Base-by-base conservation (phyloP, 768 basidiomycete species). In the Mycena vulgaris region DNA sequence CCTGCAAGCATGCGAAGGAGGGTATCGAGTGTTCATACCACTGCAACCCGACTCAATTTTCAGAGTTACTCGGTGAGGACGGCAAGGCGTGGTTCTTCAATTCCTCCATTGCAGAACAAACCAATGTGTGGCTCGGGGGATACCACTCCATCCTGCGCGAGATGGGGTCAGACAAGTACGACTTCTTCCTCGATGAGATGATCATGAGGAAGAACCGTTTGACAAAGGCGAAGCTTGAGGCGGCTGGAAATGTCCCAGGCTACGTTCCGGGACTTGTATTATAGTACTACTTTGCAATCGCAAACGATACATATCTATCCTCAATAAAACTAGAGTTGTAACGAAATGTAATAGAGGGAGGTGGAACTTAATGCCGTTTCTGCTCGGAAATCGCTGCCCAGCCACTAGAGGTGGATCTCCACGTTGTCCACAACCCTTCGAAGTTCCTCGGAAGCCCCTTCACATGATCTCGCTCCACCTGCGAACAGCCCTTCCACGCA, bases 41-140 rank as follows among this genome's bases (percentile, higher is more conserved):
- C 31, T 68, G 66, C 30, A 68, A 61, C n/a, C 77, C 80, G 0
- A 42, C 64, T 0, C 55, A 35, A 0, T 83, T 60, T 19, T 69
- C 70, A 0, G 79, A 82, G 33, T 66, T 83, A 16, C 8, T 60
- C 0, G 48, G 49, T 7, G 66, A 72, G 30, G 47, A 48, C 47
- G 71, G 74, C 0, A 60, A 74, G 5, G 73, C 60, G 11, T 83
- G 80, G 78, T 56, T 33, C 0, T 83, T 83, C 68, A 83, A 81
- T 35, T 81, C 74, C 0, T 83, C 78, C 0, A 39, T 70, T 0
- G 78, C 81, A 0, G 76, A 83, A 51, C 79, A n/a, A n/a, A n/a
- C n/a, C n/a, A n/a, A n/a, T n/a, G n/a, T n/a, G n/a, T n/a, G n/a
- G n/a, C n/a, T n/a, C 3, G 75, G 78, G 0, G 78, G 77, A 76